phyloP scores from a whole-genome alignment of 192 early-diverging fungal genomes.

The Pilaira anomala region DNA sequence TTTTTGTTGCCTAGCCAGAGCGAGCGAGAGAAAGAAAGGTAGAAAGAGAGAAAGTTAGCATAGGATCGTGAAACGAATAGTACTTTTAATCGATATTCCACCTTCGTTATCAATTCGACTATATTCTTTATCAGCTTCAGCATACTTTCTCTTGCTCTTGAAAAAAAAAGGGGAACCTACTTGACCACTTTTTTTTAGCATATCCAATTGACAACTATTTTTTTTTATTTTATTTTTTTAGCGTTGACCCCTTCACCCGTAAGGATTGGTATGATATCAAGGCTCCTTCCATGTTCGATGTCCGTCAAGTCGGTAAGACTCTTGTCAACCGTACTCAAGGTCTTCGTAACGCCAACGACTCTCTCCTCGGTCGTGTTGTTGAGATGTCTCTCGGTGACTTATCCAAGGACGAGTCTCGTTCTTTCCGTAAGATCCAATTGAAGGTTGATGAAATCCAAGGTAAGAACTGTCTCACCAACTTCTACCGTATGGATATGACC shows the following conservation, averaged over 20 bases:
- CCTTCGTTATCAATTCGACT: too few relatives aligned
- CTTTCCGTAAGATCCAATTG: conserved; percentile 98
- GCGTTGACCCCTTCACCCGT: conserved; percentile 98
- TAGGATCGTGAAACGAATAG: too few relatives aligned
- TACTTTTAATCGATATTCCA: too few relatives aligned
- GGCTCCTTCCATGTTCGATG: conserved; percentile 94
- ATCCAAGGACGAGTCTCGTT: conserved; percentile 86
- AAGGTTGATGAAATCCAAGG: conserved; percentile 95
- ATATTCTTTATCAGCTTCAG: too few relatives aligned
- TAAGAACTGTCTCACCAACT: conserved; percentile 99
- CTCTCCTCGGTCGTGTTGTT: conserved; percentile 93
- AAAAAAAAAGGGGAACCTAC: background rate
- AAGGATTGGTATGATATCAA: conserved; percentile 99
- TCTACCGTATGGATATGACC: conserved; percentile 99
- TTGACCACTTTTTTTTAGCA: background rate
- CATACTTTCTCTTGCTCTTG: background rate
- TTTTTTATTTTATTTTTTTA: conserved; percentile 32
- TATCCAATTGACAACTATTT: background rate
- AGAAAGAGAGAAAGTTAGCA: too few relatives aligned
- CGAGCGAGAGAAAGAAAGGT: too few relatives aligned
- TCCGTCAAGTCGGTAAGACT: conserved; percentile 96
- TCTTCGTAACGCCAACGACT: conserved; percentile 95
- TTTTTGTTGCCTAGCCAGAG: too few relatives aligned
- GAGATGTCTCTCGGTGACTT: conserved; percentile 97
- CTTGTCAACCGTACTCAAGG: conserved; percentile 99